Percentiles rank a stretch among this genome's conserved stretches.
These are phyloP conservation scores for Lasiodiplodia gonubiensis DNA, from an alignment of 2,329 filamentous ascomycete genomes.

Conservation along the genomic window DNA sequence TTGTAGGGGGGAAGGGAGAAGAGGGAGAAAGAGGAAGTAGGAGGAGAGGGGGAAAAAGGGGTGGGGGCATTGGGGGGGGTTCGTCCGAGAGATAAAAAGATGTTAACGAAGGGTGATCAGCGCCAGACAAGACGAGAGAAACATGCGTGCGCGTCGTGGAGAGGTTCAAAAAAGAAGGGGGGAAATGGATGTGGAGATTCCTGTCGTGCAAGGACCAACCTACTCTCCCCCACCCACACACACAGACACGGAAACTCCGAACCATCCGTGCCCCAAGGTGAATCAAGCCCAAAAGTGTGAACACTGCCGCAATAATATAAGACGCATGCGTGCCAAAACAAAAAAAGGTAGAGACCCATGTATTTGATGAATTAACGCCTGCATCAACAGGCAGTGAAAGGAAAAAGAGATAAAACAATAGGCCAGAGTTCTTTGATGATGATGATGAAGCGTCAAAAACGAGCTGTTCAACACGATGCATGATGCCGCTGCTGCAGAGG, in stretches of 20 bases:
- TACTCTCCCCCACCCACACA: neutral
- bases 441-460: conserved; percentile 12
- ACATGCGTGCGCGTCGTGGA: neutral
- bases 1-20: neutral
- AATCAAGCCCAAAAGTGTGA: neutral
- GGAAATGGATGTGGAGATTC: neutral
- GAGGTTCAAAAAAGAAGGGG: neutral
- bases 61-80: neutral
- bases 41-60: neutral
- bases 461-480: conserved; percentile 23
- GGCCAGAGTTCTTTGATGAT: conserved; percentile 19
- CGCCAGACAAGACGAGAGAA: neutral
- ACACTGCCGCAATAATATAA: conserved; percentile 1
- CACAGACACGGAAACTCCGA: neutral
- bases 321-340: conserved; percentile 1
- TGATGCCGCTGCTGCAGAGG: conserved; percentile 26
- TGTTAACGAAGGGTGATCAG: neutral
- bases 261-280: neutral
- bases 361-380: conserved; percentile 26
- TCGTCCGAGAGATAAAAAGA: neutral
- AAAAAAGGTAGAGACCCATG: conserved; percentile 14
- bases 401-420: conserved; percentile 12
- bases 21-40: neutral
- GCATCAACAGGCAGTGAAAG: conserved; percentile 22
- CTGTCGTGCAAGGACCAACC: neutral